Base-by-base conservation (phyloP, 2,329 filamentous ascomycete genomes). In the Teratosphaeria zuluensis region DNA sequence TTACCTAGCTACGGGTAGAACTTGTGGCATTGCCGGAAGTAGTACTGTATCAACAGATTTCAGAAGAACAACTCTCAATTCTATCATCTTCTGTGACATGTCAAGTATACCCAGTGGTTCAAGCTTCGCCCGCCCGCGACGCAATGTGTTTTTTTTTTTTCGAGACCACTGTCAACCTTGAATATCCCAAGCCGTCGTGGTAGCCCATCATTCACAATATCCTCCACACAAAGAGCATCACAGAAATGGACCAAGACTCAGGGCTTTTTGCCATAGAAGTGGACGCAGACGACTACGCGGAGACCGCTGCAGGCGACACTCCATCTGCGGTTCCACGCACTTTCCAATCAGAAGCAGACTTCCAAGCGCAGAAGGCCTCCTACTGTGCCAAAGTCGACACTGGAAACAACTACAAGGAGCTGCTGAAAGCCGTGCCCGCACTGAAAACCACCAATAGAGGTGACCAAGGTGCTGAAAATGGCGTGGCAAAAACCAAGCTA, bases 271-370 rank as follows among this genome's bases (percentile, higher is more conserved):
- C 65, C 53, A 69, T 73, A 33, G 67, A 69, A 35, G 65, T 72
- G 46, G 67, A 67, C 54, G 58, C 65, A 51, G 69, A 72, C 33
- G 62, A 70, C 57, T 70, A 72, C 57, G 69, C 68, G 9, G 65
- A 66, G 19, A 62, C 65, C 16, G 68, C 69, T 33, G 65, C 69
- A 3, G 63, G 54, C 24, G 68, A 70, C 11, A 16, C 24, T 53
- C 31, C 51, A 21, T 35, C 57, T 58, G 14, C 62, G 66, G 0
- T 56, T 61, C 35, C 68, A 8, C 66, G 72, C 35, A 72, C 68
- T 1, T 67, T 67, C 56, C 70, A 71, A 59, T 69, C 66, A 59
- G 68, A 70, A 58, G 64, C 64, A 48, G 67, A 66, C 33, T 73
- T 72, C 54, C 63, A 65, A 14, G 62, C 62, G 8, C 64, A 69